Conservation (phyloP, 345 rosid species). For the Lumnitzera littorea region DNA sequence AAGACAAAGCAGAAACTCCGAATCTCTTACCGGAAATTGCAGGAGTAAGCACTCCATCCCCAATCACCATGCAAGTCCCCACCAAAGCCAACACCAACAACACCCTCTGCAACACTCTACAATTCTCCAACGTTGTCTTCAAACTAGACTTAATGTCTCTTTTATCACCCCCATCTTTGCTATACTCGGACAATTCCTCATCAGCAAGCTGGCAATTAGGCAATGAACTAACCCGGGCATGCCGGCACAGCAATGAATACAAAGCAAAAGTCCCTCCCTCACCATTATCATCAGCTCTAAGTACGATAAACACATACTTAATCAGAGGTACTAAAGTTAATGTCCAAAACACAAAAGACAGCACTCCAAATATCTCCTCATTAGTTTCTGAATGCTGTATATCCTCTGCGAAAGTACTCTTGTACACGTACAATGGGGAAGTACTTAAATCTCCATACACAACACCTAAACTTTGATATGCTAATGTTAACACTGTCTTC, state of each 20-base stretch:
- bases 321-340: constrained; percentile 28
- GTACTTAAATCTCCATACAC: constrained; percentile 37
- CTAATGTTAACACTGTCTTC: constrained; percentile 30
- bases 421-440: constrained; percentile 42
- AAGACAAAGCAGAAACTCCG: not conserved
- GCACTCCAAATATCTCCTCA: constrained; percentile 38
- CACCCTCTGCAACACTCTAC: constrained; percentile 20
- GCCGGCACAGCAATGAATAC: constrained; percentile 39
- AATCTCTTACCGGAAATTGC: constrained; percentile 32
- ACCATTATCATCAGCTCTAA: constrained; percentile 41
- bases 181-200: constrained; percentile 35
- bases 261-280: constrained; percentile 46
- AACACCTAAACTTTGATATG: constrained; percentile 21
- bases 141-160: constrained; percentile 14
- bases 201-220: constrained; percentile 39
- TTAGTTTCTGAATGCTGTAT: constrained; percentile 32
- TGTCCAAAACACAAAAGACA: constrained; percentile 41
- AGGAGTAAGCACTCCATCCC: constrained; percentile 45
- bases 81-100: constrained; percentile 34
- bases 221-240: constrained; percentile 29
- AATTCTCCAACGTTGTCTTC: constrained; percentile 30
- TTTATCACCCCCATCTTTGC: constrained; percentile 16
- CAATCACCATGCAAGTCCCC: constrained; percentile 48
- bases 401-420: constrained; percentile 36
- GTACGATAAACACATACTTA: constrained; percentile 38